Conservation (phyloP, 257 asterid genomes). For the Primulina eburnea region DNA sequence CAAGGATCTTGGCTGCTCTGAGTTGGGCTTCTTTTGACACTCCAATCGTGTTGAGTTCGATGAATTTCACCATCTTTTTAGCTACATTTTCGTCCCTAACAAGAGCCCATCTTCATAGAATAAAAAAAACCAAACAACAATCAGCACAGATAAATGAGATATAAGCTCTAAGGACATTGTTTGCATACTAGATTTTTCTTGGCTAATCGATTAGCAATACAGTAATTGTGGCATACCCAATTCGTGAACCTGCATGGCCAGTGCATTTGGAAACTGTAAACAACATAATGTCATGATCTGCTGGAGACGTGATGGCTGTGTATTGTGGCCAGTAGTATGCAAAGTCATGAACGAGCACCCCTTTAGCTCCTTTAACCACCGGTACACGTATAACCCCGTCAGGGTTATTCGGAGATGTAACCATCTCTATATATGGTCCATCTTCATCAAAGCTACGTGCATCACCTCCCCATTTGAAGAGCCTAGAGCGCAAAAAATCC, state of each 20-base stretch:
- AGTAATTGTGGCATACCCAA: conserved; percentile 46
- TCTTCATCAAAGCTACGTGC: conserved; percentile 44
- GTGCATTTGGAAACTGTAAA: conserved; percentile 88
- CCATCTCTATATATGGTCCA: conserved; percentile 62
- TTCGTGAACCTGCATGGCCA: conserved; percentile 91
- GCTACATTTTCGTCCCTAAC: conserved; percentile 65
- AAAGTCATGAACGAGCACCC: conserved; percentile 56
- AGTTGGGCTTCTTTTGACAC: conserved; percentile 85
- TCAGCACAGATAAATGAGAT: conserved; percentile 11
- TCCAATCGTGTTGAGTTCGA: conserved; percentile 72
- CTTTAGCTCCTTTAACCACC: conserved; percentile 47
- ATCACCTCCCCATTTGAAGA: conserved; percentile 76
- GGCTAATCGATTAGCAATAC: neutral
- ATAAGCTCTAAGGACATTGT: neutral
- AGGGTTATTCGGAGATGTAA: conserved; percentile 82
- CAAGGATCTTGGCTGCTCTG: conserved; percentile 62
- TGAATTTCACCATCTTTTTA: conserved; percentile 63
- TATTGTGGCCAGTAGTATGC: conserved; percentile 96
- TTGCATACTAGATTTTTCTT: no score
- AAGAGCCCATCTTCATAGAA: conserved; percentile 67
- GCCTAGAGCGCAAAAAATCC: conserved; percentile 46
- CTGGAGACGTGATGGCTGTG: conserved; percentile 62
- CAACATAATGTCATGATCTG: conserved; percentile 64
- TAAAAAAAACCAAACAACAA: neutral
- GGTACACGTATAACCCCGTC: conserved; percentile 52